A percentile compares a stretch with the other conserved stretches of the same genome.
phyloP scores from a whole-genome alignment of 1,284 basidiomycete genomes.

The Vanrija pseudolonga region DNA sequence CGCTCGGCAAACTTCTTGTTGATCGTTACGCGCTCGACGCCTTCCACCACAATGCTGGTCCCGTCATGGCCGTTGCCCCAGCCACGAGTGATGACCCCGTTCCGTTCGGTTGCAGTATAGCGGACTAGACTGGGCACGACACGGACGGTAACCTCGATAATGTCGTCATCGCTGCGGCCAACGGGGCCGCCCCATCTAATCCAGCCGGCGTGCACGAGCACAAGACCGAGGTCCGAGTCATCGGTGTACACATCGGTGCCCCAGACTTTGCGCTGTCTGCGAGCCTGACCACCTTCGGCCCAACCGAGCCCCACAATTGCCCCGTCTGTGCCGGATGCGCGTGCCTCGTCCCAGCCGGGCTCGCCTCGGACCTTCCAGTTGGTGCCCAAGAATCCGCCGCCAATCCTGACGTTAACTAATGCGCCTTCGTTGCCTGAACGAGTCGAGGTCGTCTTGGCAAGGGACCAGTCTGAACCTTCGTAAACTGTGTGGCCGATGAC shows the following conservation, averaged over 20 bases:
- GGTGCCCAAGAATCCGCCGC: constrained; percentile 33
- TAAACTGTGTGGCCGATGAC: constrained; percentile 27
- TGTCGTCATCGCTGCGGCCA: constrained; percentile 29
- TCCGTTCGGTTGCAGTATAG: constrained; percentile 53
- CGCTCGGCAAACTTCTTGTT: constrained; percentile 17
- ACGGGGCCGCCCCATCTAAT: constrained; percentile 38
- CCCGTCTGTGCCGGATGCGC: constrained; percentile 3
- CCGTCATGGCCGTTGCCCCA: constrained; percentile 61
- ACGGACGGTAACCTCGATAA: constrained; percentile 51
- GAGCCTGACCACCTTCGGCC: constrained; percentile 8
- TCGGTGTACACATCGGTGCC: constrained; percentile 61
- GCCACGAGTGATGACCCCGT: constrained; percentile 52
- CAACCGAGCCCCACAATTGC: constrained; percentile 18
- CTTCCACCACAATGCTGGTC: constrained; percentile 54
- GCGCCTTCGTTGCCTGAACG: constrained; percentile 25
- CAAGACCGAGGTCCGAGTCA: constrained; percentile 56
- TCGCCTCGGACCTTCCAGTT: constrained; percentile 44
- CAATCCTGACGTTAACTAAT: constrained; percentile 32
- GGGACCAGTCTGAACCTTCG: constrained; percentile 27
- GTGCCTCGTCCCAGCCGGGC: constrained; percentile 40
- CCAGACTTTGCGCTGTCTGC: constrained; percentile 51
- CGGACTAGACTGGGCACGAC: constrained; percentile 54
- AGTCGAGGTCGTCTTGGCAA: constrained; percentile 19
- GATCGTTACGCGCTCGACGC: constrained; percentile 48
- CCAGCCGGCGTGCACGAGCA: constrained; percentile 57